A percentile compares a stretch with the other conserved stretches of the same genome.
phyloP scores from a whole-genome alignment of 2,329 filamentous ascomycete genomes.

The Microdochium bolleyi region DNA sequence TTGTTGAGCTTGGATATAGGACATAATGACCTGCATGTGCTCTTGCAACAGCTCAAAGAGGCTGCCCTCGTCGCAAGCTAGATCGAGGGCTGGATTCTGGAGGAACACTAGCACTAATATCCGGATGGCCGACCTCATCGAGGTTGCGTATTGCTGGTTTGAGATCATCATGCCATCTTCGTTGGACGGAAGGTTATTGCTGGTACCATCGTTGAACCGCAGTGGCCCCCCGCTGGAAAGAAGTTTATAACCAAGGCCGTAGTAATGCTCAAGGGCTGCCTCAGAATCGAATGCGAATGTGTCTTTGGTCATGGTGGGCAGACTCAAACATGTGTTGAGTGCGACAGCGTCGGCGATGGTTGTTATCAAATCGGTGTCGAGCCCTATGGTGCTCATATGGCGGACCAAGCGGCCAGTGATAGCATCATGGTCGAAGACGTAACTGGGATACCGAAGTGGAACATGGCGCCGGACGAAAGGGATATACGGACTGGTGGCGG shows the following conservation, averaged over 20 bases:
- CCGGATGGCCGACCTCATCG: constrained; percentile 3
- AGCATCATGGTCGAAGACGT: constrained; percentile 4
- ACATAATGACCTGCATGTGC: neutral
- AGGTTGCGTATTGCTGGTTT: neutral
- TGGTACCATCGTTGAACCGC: neutral
- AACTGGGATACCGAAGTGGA: constrained; percentile 9
- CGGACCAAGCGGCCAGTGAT: constrained; percentile 7
- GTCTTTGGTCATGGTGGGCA: neutral
- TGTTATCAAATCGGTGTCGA: constrained; percentile 12
- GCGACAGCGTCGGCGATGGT: constrained; percentile 16
- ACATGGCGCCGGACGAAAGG: constrained; percentile 15
- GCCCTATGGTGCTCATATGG: constrained; percentile 13
- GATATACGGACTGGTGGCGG: constrained; percentile 22
- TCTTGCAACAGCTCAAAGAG: constrained; percentile 1
- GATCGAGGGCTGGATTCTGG: constrained; percentile 6
- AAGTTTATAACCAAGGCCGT: constrained; percentile 4
- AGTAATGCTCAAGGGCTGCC: constrained; percentile 5
- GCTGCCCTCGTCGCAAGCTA: constrained; percentile 3
- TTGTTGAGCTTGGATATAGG: neutral
- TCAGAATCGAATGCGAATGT: constrained; percentile 1
- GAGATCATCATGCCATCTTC: neutral
- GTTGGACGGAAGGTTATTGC: neutral
- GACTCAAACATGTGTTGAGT: constrained; percentile 8
- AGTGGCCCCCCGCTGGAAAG: constrained; percentile 3
- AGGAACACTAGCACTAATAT: constrained; percentile 5